A percentile compares a stretch with the other conserved stretches of the same genome.
Conservation (phyloP, 345 rosid species). For the Boechera divaricarpa region DNA sequence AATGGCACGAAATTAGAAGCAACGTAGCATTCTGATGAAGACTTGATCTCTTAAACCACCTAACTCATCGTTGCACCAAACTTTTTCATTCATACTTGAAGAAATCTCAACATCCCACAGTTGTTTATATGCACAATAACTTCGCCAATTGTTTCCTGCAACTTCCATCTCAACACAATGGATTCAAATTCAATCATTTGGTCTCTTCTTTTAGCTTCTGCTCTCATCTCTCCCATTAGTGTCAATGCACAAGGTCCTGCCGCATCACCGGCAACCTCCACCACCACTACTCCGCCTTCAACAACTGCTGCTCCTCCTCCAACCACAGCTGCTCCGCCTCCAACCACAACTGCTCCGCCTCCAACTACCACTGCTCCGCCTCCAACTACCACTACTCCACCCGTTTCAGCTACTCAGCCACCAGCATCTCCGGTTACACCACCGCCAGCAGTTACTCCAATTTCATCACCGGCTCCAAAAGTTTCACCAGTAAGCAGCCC, state of each 20-base stretch:
- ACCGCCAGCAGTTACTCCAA: conserved; percentile 61
- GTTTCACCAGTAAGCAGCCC: conserved; percentile 71
- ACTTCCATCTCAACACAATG: conserved; percentile 55
- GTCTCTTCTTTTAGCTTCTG: conserved; percentile 47
- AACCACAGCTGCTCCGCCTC: conserved; percentile 46
- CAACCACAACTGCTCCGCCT: conserved; percentile 40
- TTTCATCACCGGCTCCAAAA: conserved; percentile 61
- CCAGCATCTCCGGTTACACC: conserved; percentile 52
- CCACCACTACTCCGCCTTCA: conserved; percentile 45
- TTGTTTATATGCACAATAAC: conserved; percentile 34
- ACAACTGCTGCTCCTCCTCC: conserved; percentile 46
- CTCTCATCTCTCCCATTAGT: conserved; percentile 48
- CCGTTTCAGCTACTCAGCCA: conserved; percentile 47
- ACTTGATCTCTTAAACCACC: conserved; percentile 56
- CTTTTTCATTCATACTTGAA: conserved; percentile 35
- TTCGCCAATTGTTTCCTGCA: conserved; percentile 33
- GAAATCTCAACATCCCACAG: conserved; percentile 10
- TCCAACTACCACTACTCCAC: conserved; percentile 26
- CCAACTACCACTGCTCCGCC: conserved; percentile 47
- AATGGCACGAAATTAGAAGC: conserved; percentile 49
- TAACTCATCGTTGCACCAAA: conserved; percentile 55
- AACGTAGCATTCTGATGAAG: conserved; percentile 58
- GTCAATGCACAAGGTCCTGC: conserved; percentile 75
- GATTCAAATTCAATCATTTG: conserved; percentile 40
- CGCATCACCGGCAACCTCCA: conserved; percentile 67